Evolutionary conservation across 495 filamentous ascomycete species (phyloP), one percentile per base, ranked within the genome.

Genomic region (Penicillium lagena): DNA sequence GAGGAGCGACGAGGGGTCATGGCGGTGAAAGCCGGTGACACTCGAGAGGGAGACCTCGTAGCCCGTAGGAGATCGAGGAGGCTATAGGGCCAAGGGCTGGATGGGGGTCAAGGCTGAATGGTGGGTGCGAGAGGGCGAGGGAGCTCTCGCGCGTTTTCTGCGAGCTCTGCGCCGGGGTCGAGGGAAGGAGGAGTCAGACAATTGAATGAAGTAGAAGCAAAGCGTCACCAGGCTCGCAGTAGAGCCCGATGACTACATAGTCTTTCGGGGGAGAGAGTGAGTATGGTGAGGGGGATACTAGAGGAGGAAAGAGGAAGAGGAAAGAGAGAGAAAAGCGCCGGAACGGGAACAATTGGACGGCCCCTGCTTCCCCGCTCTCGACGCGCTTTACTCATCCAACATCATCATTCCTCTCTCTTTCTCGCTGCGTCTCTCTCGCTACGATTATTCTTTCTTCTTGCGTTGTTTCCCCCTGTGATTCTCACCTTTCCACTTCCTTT

Each of bases 1-100:
- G 91, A 93, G 40, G 90, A 95, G 63, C 93, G 89, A 64, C 93
- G 85, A 56, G 89, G 86, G 56, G 87, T 84, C 70, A 78, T 78
- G 55, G 56, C 55, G 49, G 51, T 39, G 42, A 42, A 22, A 22
- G 22, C 22, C 22, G 22, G 17, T 9, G 29, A 45, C n/a, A 36
- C 39, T 29, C 15, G 39, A 45, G 44, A 35, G 42, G 17, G 17
- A 12, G 39, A 48, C 14, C 35, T 35, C 31, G 37, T 12, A 37
- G 40, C 22, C 6, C 22, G 22, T 31, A 39, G 14, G 45, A 49
- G 50, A 45, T 39, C 37, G 40, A 27, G 37, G 39, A 31, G 17
- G 28, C 11, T 38, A 44, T 30, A 38, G 6, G 43, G 41, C 14
- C 42, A 49, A 17, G 15, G 13, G 41, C 30, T 14, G 45, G 31